phyloP scores from a whole-genome alignment of 1,284 basidiomycete species.

The Crucibulum parvulum region DNA sequence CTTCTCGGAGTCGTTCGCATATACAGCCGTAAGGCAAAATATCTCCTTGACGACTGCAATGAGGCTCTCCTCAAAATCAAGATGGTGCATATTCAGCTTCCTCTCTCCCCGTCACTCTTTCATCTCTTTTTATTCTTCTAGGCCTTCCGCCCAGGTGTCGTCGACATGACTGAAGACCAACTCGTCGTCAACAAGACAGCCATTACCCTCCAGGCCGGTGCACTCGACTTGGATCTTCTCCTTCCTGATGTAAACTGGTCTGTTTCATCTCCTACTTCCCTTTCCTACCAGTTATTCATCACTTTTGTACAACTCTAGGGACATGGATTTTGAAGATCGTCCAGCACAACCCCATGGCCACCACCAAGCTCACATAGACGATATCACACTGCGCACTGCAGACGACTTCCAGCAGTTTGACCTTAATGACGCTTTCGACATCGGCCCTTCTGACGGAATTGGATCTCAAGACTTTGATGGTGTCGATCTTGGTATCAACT shows the following conservation, averaged over 20 bases:
- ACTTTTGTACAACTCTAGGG: conserved; percentile 50
- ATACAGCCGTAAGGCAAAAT: conserved; percentile 97
- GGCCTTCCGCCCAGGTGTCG: conserved; percentile 93
- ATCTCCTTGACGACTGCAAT: conserved; percentile 97
- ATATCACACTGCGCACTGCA: conserved; percentile 81
- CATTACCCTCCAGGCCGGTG: conserved; percentile 82
- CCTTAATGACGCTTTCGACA: conserved; percentile 70
- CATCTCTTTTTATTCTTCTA: conserved; percentile 32
- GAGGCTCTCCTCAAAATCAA: conserved; percentile 96
- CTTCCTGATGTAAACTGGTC: conserved; percentile 85
- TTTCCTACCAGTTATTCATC: neutral
- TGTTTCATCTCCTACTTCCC: conserved; percentile 12
- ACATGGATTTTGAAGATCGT: conserved; percentile 76
- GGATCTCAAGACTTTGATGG: conserved; percentile 86
- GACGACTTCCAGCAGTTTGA: conserved; percentile 70
- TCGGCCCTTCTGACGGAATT: conserved; percentile 82
- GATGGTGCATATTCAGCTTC: conserved; percentile 65
- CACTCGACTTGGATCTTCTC: conserved; percentile 80
- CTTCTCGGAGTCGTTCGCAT: conserved; percentile 97
- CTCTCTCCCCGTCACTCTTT: neutral
- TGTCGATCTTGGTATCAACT: conserved; percentile 76
- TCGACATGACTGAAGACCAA: conserved; percentile 96
- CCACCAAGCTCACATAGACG: conserved; percentile 82
- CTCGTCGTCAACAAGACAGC: conserved; percentile 86
- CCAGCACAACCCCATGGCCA: conserved; percentile 73